Evolutionary conservation across 495 filamentous ascomycete genomes (phyloP).

Genomic region (Talaromyces stipitatus): DNA sequence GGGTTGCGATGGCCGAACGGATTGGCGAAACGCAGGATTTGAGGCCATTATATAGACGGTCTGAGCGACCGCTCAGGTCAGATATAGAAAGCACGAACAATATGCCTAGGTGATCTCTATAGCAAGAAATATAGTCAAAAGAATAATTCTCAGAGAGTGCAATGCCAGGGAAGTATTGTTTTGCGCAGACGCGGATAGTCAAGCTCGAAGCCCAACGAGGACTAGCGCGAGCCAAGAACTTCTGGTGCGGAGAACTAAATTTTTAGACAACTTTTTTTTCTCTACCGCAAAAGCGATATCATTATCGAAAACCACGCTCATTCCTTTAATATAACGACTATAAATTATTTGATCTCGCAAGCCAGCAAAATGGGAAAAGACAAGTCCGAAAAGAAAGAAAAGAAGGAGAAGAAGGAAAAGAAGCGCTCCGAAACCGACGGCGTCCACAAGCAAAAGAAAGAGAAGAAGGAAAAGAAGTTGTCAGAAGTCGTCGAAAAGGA

Average conservation of each 20-base stretch:
- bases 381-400: conserved; percentile 56
- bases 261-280: conserved; percentile 30
- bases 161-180: neutral
- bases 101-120: neutral
- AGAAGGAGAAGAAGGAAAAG: conserved; percentile 74
- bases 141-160: neutral
- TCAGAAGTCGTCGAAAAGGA: conserved; percentile 57
- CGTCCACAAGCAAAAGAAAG: conserved; percentile 58
- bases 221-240: conserved; percentile 29
- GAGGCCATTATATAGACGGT: conserved; percentile 3
- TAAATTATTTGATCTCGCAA: conserved; percentile 12
- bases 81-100: neutral
- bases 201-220: conserved; percentile 9
- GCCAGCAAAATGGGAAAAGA: conserved; percentile 47
- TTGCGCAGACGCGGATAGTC: conserved; percentile 4
- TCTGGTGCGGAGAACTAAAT: conserved; percentile 21
- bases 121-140: neutral
- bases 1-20: conserved; percentile 19
- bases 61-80: neutral
- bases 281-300: conserved; percentile 20
- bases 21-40: conserved; percentile 16
- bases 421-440: conserved; percentile 71
- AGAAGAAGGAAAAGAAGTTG: conserved; percentile 55
- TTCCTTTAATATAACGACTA: conserved; percentile 8
- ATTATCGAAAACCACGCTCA: neutral